phyloP scores from a whole-genome alignment of 768 basidiomycete species.

The Lactarius sanguifluus region DNA sequence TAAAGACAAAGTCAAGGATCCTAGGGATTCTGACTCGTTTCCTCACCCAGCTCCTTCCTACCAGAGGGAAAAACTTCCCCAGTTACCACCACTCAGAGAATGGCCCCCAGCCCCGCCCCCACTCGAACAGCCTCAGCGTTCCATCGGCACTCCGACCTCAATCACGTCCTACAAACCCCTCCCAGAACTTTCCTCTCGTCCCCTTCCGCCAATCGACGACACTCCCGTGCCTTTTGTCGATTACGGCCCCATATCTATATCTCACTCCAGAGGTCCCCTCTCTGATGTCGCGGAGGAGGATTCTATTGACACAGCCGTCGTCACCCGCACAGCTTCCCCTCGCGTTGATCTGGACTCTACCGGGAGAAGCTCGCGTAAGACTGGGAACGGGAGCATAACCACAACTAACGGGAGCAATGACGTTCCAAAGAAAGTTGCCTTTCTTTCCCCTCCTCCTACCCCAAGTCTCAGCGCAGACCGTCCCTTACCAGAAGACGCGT shows the following conservation, averaged over 20 bases:
- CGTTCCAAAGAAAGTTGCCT: slow-evolving; percentile 82
- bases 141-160: slow-evolving; percentile 35
- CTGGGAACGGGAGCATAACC: slow-evolving; percentile 39
- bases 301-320: slow-evolving; percentile 23
- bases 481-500: slow-evolving; percentile 49
- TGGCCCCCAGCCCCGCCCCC: slow-evolving; percentile 62
- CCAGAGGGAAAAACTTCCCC: slow-evolving; percentile 59
- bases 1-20: slow-evolving; percentile 62
- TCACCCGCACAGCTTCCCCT: slow-evolving; percentile 28
- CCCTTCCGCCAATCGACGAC: slow-evolving; percentile 50
- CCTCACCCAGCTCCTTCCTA: slow-evolving; percentile 28
- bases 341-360: slow-evolving; percentile 37
- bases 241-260: slow-evolving; percentile 27
- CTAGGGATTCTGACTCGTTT: slow-evolving; percentile 37
- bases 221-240: slow-evolving; percentile 39
- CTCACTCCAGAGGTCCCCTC: slow-evolving; percentile 32
- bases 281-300: slow-evolving; percentile 28
- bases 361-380: slow-evolving; percentile 42
- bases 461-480: slow-evolving; percentile 53
- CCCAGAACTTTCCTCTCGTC: slow-evolving; percentile 58
- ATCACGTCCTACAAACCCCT: slow-evolving; percentile 67
- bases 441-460: slow-evolving; percentile 78
- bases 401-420: slow-evolving; percentile 41
- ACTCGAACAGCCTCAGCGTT: slow-evolving; percentile 31
- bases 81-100: slow-evolving; percentile 57